Evolutionary conservation across 2,329 filamentous ascomycete genomes (phyloP).

Genomic region (Fusarium haematococcum): DNA sequence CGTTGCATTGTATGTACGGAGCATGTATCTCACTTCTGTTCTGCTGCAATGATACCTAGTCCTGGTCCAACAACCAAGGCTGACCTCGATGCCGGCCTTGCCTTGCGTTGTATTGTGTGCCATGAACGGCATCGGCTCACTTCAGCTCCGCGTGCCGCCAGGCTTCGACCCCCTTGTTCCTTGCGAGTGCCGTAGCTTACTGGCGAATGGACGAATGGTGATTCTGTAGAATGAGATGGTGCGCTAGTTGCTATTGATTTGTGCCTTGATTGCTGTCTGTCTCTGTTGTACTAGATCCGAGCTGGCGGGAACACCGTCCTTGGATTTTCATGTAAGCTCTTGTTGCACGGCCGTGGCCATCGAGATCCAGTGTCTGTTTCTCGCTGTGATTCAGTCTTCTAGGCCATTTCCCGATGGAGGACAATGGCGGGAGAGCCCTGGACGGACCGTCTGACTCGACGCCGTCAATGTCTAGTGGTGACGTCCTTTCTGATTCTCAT

Average conservation of each 20-base stretch:
- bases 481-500: slow-evolving; percentile 11
- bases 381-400: slow-evolving; percentile 24
- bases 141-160: slow-evolving; percentile 36
- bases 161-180: slow-evolving; percentile 26
- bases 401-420: slow-evolving; percentile 22
- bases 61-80: neutral
- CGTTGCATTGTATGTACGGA: slow-evolving; percentile 10
- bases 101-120: neutral
- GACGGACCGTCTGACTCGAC: slow-evolving; percentile 28
- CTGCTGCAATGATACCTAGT: neutral
- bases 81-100: neutral
- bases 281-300: slow-evolving; percentile 2
- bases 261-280: slow-evolving; percentile 21
- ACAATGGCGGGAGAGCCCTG: slow-evolving; percentile 13
- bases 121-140: neutral
- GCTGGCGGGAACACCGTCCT: slow-evolving; percentile 22
- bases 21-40: neutral
- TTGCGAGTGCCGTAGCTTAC: slow-evolving; percentile 22
- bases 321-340: slow-evolving; percentile 12
- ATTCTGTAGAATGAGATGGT: slow-evolving; percentile 19
- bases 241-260: slow-evolving; percentile 1
- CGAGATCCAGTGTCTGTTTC: slow-evolving; percentile 2
- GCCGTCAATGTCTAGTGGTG: slow-evolving; percentile 2
- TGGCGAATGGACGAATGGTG: slow-evolving; percentile 16
- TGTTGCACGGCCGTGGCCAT: neutral